Conservation (phyloP, 2,329 filamentous ascomycete genomes). For the Xylariaceae sp. region DNA sequence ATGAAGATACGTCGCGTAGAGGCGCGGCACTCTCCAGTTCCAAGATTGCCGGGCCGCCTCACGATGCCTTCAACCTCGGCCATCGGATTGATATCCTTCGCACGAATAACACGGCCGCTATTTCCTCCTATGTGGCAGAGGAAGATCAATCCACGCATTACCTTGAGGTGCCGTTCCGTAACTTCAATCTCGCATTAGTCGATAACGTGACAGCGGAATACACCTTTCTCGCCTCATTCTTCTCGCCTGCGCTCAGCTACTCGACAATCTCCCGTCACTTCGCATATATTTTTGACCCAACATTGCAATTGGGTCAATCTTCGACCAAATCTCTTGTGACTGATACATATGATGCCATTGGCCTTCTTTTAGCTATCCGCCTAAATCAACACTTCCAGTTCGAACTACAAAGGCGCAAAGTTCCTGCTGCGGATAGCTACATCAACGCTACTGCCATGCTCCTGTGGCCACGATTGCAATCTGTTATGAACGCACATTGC, state of each 20-base stretch:
- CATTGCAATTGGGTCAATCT: slow-evolving; percentile 75
- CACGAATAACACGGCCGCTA: slow-evolving; percentile 66
- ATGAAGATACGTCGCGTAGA: slow-evolving; percentile 68
- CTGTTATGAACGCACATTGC: slow-evolving; percentile 88
- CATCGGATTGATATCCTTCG: slow-evolving; percentile 79
- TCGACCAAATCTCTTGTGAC: slow-evolving; percentile 74
- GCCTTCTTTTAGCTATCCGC: slow-evolving; percentile 84
- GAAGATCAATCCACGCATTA: slow-evolving; percentile 84
- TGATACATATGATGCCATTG: slow-evolving; percentile 77
- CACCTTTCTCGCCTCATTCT: slow-evolving; percentile 87
- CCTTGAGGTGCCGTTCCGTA: slow-evolving; percentile 84
- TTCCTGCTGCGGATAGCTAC: slow-evolving; percentile 85
- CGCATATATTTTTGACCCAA: slow-evolving; percentile 81
- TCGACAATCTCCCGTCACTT: slow-evolving; percentile 79
- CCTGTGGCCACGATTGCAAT: slow-evolving; percentile 92
- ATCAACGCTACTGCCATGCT: slow-evolving; percentile 95
- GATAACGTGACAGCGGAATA: slow-evolving; percentile 96
- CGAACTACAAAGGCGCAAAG: slow-evolving; percentile 83
- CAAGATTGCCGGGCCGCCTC: slow-evolving; percentile 54
- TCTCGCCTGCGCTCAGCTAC: slow-evolving; percentile 72
- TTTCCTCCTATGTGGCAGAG: slow-evolving; percentile 86
- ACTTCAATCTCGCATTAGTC: slow-evolving; percentile 89
- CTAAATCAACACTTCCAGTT: slow-evolving; percentile 94
- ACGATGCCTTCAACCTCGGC: slow-evolving; percentile 87
- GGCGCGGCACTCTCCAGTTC: slow-evolving; percentile 52